Conservation (phyloP, 2,329 filamentous ascomycete species). For the Aspergillus viridinutans region DNA sequence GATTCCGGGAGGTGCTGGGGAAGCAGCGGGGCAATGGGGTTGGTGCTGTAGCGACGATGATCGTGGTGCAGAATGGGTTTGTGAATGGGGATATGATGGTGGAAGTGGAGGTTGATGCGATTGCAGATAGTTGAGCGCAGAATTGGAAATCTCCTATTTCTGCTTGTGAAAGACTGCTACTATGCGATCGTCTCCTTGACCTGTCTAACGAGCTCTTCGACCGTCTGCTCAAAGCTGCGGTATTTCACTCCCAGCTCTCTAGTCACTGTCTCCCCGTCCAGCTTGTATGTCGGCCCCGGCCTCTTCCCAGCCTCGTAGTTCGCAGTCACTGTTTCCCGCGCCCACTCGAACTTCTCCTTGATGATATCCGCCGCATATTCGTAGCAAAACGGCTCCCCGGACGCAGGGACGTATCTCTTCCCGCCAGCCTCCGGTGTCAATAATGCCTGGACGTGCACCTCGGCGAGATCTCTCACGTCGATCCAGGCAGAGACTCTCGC, state of each 20-base stretch:
- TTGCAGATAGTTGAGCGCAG: slow-evolving; percentile 10
- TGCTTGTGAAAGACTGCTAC: not conserved
- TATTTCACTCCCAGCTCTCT: slow-evolving; percentile 40
- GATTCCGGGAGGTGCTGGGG: slow-evolving; percentile 27
- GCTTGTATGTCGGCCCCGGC: slow-evolving; percentile 27
- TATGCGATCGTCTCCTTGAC: slow-evolving; percentile 6
- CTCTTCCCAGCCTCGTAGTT: slow-evolving; percentile 28
- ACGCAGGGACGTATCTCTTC: slow-evolving; percentile 36
- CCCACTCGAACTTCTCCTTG: slow-evolving; percentile 1
- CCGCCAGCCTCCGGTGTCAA: slow-evolving; percentile 25
- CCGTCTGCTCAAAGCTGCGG: slow-evolving; percentile 15
- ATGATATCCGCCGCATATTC: slow-evolving; percentile 28
- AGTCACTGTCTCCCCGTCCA: slow-evolving; percentile 41
- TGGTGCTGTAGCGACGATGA: slow-evolving; percentile 35
- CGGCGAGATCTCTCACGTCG: slow-evolving; percentile 46
- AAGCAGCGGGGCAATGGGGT: slow-evolving; percentile 19
- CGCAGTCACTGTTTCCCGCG: slow-evolving; percentile 17
- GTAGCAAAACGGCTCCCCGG: slow-evolving; percentile 46
- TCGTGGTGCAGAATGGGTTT: slow-evolving; percentile 36
- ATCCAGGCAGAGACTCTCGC: slow-evolving; percentile 34
- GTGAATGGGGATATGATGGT: slow-evolving; percentile 35
- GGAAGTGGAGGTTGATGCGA: slow-evolving; percentile 39
- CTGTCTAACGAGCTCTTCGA: slow-evolving; percentile 16
- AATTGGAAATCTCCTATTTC: not conserved
- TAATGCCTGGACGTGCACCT: slow-evolving; percentile 42